Evolutionary conservation across 176 grass and related monocot genomes (phyloP), one percentile per base, ranked within the genome.

Genomic region (Lolium multiflorum): DNA sequence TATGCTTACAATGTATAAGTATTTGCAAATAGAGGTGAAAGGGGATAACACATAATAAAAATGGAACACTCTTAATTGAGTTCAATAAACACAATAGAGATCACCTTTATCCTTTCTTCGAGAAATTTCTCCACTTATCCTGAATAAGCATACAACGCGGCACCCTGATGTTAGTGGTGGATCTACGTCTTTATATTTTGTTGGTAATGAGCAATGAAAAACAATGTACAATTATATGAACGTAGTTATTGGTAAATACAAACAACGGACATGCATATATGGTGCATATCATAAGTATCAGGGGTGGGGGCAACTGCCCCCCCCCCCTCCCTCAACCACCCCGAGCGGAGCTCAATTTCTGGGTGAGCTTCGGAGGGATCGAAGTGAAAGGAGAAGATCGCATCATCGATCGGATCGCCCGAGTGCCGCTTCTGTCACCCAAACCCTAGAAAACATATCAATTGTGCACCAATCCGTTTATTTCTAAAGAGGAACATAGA

Each of bases 91-190:
- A 24, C 12, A 74, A 25, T 0, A 49, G 11, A 25, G 71, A 28
- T 14, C 10, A 5, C 4, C n/a, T 15, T 15, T 31, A 39, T 73
- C 72, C 61, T 15, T 4, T 11, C 31, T 67, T 69, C 15, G 41
- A 28, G 8, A 84, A 26, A 28, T 88, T 88, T 43, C 86, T 56
- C 86, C 86, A 88, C 14, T 77, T 88, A 39, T 88, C 72, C 25
- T 88, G 25, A 24, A 77, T 2, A 49, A 83, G 11, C 39, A 66
- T 77, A 79, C 18, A 56, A 51, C 5, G 56, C 26, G 69, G 1
- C 18, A 11, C 20, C 2, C 22, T 21, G 20, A 55, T 35, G 14
- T 76, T 2, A 70, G 37, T 41, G 24, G 26, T 17, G 16, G 26
- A 76, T 4, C 9, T 52, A 76, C 26, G 49, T 76, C 47, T 76